Base-by-base conservation (phyloP, 1,139 yeast species). In the Kodamaea sp. region DNA sequence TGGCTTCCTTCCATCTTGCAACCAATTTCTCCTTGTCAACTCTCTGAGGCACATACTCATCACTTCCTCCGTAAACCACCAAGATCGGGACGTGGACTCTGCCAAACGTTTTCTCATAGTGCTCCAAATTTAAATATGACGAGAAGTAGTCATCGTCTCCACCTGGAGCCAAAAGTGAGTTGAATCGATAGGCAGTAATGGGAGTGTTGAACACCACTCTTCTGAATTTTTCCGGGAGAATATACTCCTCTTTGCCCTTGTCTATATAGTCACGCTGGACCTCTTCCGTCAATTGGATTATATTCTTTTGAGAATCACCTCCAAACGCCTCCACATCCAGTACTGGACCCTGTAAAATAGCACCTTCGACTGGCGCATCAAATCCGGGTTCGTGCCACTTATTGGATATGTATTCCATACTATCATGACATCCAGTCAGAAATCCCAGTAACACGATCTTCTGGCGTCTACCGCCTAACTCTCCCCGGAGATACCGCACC, bases 141-240 rank as follows among this genome's bases (percentile, higher is more conserved):
- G 92, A 82, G 56, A 86, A 87, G 53, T 72, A 86, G 57, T 87
- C 95, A 51, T 87, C 95, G 47, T 80, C 92, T 2, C 95, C 95
- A n/a, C 78, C 66, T 13, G 59, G 59, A 14, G 66, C 60, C 21
- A 70, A 60, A 31, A 87, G 60, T 0, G 94, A 79, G 34, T 78
- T 55, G 75, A 85, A 86, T 45, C 95, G 69, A 47, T 79, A 73
- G 0, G 89, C 92, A 26, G 76, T 71, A 4, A 81, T 67, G 0
- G 90, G 88, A 1, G 80, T 66, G 8, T 63, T 66, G 27, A 76
- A 69, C 29, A 74, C 62, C 1, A 55, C 32, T 16, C 70, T 60
- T 16, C 73, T 48, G 46, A 65, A 78, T 30, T 69, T 63, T 6
- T 59, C 53, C 0, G 90, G 83, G 39, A 86, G 57, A 5, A 81